Conservation (phyloP, 208 protist genomes). For the Strigomonas culicis region DNA sequence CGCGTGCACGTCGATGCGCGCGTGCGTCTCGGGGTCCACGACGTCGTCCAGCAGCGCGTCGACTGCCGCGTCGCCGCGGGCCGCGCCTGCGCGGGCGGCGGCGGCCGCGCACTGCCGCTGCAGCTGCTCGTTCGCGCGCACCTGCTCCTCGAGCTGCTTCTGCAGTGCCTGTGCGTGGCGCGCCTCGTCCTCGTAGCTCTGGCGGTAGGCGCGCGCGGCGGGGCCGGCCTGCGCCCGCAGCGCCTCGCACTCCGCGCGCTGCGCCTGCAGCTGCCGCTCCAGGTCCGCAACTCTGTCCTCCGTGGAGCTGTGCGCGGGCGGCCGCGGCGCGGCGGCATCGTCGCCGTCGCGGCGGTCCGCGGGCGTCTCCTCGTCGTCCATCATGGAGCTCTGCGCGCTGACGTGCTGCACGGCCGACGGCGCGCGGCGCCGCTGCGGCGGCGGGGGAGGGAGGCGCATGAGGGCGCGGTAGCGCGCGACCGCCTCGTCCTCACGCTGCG, state of each 20-base stretch:
- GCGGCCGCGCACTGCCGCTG: not conserved
- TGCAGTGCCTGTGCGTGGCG: not conserved
- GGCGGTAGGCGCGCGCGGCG: too few species aligned
- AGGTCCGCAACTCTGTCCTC: constrained; percentile 7
- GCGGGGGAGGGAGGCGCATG: constrained; percentile 3
- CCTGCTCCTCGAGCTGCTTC: not conserved
- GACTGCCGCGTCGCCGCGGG: constrained; percentile 15
- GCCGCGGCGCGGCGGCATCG: not conserved
- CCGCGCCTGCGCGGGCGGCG: not conserved
- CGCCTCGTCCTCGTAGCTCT: constrained; percentile 7
- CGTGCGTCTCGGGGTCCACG: constrained; percentile 43
- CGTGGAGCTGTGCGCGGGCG: not conserved
- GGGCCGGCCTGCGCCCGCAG: constrained; percentile 6
- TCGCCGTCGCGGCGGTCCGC: too few species aligned
- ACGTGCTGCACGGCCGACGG: not conserved
- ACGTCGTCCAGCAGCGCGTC: constrained; percentile 40
- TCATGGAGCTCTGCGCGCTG: not conserved
- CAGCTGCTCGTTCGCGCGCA: not conserved
- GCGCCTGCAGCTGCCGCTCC: constrained; percentile 12
- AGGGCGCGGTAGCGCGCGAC: constrained; percentile 17
- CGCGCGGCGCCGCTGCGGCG: not conserved
- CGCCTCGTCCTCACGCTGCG: constrained; percentile 22
- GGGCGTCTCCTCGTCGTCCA: too few species aligned
- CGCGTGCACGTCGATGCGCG: constrained; percentile 47
- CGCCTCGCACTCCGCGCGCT: constrained; percentile 28